phyloP scores from a whole-genome alignment of 306 rosid species.

The Cucumis melo region DNA sequence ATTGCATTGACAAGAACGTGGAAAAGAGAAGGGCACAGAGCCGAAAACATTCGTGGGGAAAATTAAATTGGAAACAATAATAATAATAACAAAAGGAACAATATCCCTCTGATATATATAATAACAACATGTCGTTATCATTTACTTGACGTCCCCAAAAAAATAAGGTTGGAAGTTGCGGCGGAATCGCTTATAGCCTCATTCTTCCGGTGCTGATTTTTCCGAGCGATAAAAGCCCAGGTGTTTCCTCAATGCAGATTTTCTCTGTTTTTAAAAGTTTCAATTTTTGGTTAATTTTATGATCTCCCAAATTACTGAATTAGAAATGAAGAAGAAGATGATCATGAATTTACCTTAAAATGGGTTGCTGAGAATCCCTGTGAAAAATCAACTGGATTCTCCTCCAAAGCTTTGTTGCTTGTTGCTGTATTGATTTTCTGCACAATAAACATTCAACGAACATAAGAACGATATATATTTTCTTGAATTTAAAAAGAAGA shows the following conservation, averaged over 20 bases:
- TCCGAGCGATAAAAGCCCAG: constrained; percentile 31
- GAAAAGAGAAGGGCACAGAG: not conserved
- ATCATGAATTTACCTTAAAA: constrained; percentile 25
- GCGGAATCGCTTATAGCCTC: constrained; percentile 17
- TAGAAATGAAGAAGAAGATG: not conserved
- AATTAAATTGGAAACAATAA: not conserved
- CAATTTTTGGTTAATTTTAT: not conserved
- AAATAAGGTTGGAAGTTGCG: constrained; percentile 4
- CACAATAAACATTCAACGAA: not conserved
- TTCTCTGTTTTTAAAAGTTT: constrained; percentile 25
- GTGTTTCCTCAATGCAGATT: constrained; percentile 34
- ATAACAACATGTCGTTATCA: constrained; percentile 5
- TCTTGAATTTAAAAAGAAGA: not conserved
- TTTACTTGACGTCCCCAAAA: not conserved
- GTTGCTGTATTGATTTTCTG: not conserved
- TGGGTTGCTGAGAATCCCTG: constrained; percentile 52
- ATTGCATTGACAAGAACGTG: constrained; percentile 40
- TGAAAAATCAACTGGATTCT: constrained; percentile 34
- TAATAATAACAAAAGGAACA: not conserved
- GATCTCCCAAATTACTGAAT: not conserved
- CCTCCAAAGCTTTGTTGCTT: constrained; percentile 20
- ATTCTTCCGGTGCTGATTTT: constrained; percentile 36
- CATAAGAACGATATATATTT: not conserved
- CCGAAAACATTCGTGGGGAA: not conserved
- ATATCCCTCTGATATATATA: not conserved